phyloP scores from a whole-genome alignment of 805 yeast species.

The Brettanomyces naardenensis region DNA sequence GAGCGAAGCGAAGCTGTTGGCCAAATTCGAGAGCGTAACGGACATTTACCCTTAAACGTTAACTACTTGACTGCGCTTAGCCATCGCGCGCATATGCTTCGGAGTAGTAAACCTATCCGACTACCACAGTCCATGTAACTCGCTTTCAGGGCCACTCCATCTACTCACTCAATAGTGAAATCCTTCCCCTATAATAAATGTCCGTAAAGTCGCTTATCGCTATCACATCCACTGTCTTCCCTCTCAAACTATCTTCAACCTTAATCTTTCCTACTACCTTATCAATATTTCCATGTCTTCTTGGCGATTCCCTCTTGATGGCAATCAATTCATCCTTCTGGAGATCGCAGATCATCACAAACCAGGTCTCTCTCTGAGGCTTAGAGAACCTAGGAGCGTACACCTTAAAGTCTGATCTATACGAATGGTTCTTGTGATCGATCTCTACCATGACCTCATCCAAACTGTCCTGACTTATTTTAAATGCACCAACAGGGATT shows the following conservation, averaged over 20 bases:
- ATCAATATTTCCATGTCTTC: constrained; percentile 24
- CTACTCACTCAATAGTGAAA: too few species aligned
- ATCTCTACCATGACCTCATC: constrained; percentile 37
- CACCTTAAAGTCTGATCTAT: constrained; percentile 54
- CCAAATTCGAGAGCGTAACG: too few species aligned
- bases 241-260: constrained; percentile 41
- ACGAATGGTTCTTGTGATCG: constrained; percentile 43
- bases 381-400: constrained; percentile 82
- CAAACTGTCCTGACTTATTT: constrained; percentile 28
- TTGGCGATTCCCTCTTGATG: constrained; percentile 72
- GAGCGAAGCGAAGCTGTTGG: too few species aligned
- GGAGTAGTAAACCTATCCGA: too few species aligned
- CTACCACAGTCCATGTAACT: too few species aligned
- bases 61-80: too few species aligned
- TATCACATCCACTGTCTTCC: constrained; percentile 36
- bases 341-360: constrained; percentile 51
- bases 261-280: constrained; percentile 36
- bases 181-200: constrained; percentile 31
- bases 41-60: too few species aligned
- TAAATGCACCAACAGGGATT: constrained; percentile 53
- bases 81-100: too few species aligned
- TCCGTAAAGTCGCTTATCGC: constrained; percentile 64
- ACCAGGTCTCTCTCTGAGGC: constrained; percentile 91
- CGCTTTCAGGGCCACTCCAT: too few species aligned
- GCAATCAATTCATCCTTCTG: constrained; percentile 47